These are phyloP conservation scores for Cicer judaicum DNA, from an alignment of 306 rosid genomes.

Conservation along the genomic window DNA sequence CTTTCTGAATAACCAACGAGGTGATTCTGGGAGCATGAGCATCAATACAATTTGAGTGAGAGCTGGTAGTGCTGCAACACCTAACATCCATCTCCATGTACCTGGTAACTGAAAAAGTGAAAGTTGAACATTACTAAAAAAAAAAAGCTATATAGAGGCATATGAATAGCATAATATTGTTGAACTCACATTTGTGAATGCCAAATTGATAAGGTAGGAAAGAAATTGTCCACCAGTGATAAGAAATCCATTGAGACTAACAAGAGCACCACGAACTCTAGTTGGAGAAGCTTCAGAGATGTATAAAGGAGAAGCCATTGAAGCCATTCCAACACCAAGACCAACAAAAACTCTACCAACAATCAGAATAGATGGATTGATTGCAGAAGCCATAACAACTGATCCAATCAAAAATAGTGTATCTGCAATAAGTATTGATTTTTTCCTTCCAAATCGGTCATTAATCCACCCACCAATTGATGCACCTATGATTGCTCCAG, in stretches of 20 bases:
- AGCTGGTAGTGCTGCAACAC: constrained; percentile 71
- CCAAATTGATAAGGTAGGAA: constrained; percentile 68
- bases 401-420: constrained; percentile 59
- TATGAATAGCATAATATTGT: neutral
- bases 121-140: too few relatives aligned
- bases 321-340: constrained; percentile 73
- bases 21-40: constrained; percentile 70
- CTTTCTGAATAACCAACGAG: constrained; percentile 73
- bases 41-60: constrained; percentile 54
- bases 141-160: too few relatives aligned
- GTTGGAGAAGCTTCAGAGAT: constrained; percentile 78
- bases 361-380: constrained; percentile 45
- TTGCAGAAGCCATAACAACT: constrained; percentile 57
- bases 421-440: constrained; percentile 55
- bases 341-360: constrained; percentile 67
- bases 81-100: constrained; percentile 84
- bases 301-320: constrained; percentile 72
- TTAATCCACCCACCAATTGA: constrained; percentile 70
- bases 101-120: constrained; percentile 55
- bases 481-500: constrained; percentile 76
- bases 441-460: constrained; percentile 60
- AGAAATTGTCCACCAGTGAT: constrained; percentile 79
- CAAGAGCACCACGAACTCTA: constrained; percentile 71
- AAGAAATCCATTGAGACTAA: constrained; percentile 69
- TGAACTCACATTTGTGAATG: constrained; percentile 57